Evolutionary conservation across 2,329 filamentous ascomycete species (phyloP).

Genomic region (Beauveria brongniartii): DNA sequence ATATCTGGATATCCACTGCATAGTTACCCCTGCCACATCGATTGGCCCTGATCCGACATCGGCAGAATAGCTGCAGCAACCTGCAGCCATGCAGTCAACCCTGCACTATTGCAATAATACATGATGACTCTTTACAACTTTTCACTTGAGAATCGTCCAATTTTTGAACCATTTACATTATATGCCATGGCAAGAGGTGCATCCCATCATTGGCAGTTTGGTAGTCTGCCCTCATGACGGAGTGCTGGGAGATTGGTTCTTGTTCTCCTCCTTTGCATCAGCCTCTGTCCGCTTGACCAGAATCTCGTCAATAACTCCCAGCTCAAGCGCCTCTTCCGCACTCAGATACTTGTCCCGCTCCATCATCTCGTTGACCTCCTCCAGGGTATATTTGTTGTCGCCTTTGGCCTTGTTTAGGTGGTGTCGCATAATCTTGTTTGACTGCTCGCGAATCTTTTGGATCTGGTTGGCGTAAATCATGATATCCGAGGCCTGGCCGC

Average conservation of each 20-base stretch:
- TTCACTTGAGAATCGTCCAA: not conserved
- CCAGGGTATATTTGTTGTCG: slow-evolving; percentile 66
- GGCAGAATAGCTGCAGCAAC: not conserved
- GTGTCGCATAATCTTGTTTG: slow-evolving; percentile 82
- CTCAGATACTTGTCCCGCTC: slow-evolving; percentile 93
- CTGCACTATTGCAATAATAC: not conserved
- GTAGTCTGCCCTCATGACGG: not conserved
- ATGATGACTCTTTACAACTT: not conserved
- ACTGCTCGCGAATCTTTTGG: slow-evolving; percentile 69
- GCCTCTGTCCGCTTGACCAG: slow-evolving; percentile 52
- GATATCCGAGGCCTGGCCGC: slow-evolving; percentile 68
- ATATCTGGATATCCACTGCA: not conserved
- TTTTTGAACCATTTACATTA: not conserved
- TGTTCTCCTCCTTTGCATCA: slow-evolving; percentile 24
- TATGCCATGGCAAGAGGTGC: not conserved
- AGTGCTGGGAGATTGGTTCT: slow-evolving; percentile 12
- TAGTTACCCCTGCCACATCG: not conserved
- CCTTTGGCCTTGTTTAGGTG: slow-evolving; percentile 75
- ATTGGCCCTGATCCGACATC: not conserved
- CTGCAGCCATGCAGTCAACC: not conserved
- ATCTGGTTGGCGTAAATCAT: slow-evolving; percentile 98
- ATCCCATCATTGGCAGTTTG: not conserved
- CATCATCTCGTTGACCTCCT: slow-evolving; percentile 91
- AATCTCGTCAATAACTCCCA: slow-evolving; percentile 90
- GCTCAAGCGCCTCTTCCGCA: slow-evolving; percentile 76